Percentiles rank a stretch among this genome's conserved stretches.
These are phyloP conservation scores for Alternaria panax DNA, from an alignment of 2,329 filamentous ascomycete species.

Conservation along the genomic window DNA sequence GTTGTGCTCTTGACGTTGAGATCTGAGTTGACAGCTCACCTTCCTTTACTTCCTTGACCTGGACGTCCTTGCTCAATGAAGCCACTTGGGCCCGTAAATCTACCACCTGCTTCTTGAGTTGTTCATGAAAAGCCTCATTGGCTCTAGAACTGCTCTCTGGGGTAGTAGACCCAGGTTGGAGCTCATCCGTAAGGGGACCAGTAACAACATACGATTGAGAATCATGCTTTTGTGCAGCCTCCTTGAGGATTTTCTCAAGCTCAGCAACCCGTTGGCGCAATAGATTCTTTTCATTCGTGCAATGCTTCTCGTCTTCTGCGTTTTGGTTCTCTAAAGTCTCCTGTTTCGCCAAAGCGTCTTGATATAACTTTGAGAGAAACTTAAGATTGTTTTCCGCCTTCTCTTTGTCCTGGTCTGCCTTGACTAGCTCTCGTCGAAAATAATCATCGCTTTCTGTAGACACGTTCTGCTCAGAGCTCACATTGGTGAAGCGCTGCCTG, in stretches of 20 bases:
- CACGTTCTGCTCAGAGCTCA: not conserved
- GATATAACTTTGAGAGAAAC: not conserved
- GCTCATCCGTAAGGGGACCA: not conserved
- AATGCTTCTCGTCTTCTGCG: not conserved
- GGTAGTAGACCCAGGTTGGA: not conserved
- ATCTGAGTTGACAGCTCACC: not conserved
- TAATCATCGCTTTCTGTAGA: not conserved
- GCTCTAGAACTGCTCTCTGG: not conserved
- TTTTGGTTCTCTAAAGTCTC: not conserved
- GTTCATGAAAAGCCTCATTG: not conserved
- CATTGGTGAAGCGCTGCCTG: not conserved
- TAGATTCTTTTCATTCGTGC: not conserved
- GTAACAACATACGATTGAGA: not conserved
- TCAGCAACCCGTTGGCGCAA: not conserved
- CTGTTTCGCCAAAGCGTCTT: not conserved
- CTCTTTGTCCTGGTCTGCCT: not conserved
- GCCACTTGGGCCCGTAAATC: not conserved
- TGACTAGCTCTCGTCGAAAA: not conserved
- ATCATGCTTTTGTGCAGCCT: not conserved
- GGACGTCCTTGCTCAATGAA: not conserved
- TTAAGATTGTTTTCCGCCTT: not conserved
- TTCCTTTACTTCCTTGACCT: not conserved
- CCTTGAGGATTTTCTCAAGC: not conserved
- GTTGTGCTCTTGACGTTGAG: not conserved
- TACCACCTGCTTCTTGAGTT: not conserved